Percentiles rank a stretch among this genome's conserved stretches.
Evolutionary conservation across 1,284 basidiomycete species (phyloP).

Genomic region (Leccinum angustisporum): DNA sequence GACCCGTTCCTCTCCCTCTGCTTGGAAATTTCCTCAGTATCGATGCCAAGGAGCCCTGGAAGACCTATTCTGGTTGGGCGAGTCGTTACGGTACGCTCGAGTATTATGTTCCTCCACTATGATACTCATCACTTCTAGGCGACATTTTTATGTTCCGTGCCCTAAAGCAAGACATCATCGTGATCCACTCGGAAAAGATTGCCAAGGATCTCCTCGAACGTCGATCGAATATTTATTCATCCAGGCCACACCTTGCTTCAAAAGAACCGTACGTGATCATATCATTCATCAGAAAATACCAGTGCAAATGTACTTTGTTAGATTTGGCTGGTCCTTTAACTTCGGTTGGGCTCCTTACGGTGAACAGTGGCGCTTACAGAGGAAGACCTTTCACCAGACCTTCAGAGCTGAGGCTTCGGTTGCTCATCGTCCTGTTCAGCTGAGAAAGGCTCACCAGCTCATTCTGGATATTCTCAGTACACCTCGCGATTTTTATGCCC

Average conservation of each 20-base stretch:
- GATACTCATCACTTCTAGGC: constrained; percentile 10
- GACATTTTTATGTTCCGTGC: constrained; percentile 24
- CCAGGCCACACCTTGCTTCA: constrained; percentile 27
- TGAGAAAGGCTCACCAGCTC: constrained; percentile 23
- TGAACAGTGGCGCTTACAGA: constrained; percentile 25
- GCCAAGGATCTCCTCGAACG: constrained; percentile 28
- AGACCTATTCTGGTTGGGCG: constrained; percentile 22
- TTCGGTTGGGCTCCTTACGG: constrained; percentile 22
- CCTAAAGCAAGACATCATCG: constrained; percentile 24
- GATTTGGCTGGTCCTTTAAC: constrained; percentile 28
- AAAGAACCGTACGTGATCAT: constrained; percentile 18
- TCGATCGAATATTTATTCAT: constrained; percentile 28
- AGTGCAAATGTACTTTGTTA: constrained; percentile 9
- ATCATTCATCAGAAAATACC: no score
- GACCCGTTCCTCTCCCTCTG: constrained; percentile 23
- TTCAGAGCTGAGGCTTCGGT: constrained; percentile 25
- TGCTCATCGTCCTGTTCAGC: constrained; percentile 20
- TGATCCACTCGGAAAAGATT: constrained; percentile 24
- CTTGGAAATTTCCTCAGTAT: constrained; percentile 25
- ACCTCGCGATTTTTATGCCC: constrained; percentile 17
- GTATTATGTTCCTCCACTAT: neutral
- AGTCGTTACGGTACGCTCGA: constrained; percentile 18
- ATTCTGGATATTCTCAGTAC: constrained; percentile 17
- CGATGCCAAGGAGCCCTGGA: constrained; percentile 23
- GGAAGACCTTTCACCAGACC: constrained; percentile 29